These are phyloP conservation scores for Usnea hakonensis DNA, from an alignment of 495 filamentous ascomycete genomes.

Conservation along the genomic window DNA sequence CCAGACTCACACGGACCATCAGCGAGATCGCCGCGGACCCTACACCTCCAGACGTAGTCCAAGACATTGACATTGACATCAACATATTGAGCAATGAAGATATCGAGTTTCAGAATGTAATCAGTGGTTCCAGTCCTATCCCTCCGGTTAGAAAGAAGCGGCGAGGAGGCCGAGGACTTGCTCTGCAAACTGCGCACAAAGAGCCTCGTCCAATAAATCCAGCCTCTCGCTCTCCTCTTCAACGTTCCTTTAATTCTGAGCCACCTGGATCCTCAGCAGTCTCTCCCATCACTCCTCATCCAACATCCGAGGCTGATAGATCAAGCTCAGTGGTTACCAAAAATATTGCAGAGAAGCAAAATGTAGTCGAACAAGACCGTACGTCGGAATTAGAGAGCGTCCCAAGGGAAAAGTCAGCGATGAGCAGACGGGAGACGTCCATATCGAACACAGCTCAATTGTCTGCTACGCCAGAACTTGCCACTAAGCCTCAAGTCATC, in stretches of 20 bases:
- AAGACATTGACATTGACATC: conserved; percentile 36
- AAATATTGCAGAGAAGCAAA: not conserved
- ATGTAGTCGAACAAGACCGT: not conserved
- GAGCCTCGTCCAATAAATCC: conserved; percentile 7
- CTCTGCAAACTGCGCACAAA: conserved; percentile 1
- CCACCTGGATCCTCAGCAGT: conserved; percentile 27
- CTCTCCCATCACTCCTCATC: conserved; percentile 36
- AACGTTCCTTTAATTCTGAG: not conserved
- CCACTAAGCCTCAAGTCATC: not conserved
- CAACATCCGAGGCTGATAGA: conserved; percentile 11
- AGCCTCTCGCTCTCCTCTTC: not conserved
- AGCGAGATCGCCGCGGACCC: conserved; percentile 41
- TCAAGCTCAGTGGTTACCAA: not conserved
- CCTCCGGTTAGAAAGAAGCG: conserved; percentile 15
- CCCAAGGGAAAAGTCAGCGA: not conserved
- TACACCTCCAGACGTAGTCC: conserved; percentile 34
- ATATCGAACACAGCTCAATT: not conserved
- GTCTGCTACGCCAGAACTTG: not conserved
- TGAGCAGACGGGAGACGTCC: not conserved
- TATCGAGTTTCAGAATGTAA: conserved; percentile 30
- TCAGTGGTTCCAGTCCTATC: conserved; percentile 17
- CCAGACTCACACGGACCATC: conserved; percentile 36
- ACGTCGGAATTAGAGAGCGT: not conserved
- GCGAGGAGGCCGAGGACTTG: not conserved
- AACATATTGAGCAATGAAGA: conserved; percentile 40